Conservation (phyloP, 148 eudicot genomes). For the Dianthus caryophyllus region DNA sequence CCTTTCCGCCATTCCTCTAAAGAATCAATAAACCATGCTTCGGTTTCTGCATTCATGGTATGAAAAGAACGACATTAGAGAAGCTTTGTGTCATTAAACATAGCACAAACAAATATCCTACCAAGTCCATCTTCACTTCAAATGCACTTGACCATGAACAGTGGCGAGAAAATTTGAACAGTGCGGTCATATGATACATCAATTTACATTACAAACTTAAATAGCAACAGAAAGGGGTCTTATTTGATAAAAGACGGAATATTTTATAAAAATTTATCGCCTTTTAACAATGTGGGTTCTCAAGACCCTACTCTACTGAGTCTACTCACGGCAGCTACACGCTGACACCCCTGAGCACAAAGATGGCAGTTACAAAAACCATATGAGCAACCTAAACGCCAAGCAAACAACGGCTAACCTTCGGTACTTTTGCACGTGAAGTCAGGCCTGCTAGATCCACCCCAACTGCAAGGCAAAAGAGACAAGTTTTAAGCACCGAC, state of each 20-base stretch:
- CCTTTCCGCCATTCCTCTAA: slow-evolving; percentile 96
- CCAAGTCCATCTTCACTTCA: neutral
- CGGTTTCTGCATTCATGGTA: slow-evolving; percentile 66
- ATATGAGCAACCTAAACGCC: neutral
- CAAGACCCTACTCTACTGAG: too few relatives aligned
- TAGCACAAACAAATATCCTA: neutral
- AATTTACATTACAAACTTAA: too few relatives aligned
- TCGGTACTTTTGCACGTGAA: slow-evolving; percentile 95
- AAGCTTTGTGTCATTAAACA: neutral
- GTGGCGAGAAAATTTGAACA: too few relatives aligned
- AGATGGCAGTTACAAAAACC: too few relatives aligned
- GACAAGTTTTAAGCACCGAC: neutral
- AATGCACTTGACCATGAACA: neutral
- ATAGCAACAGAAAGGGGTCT: too few relatives aligned
- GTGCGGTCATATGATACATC: too few relatives aligned
- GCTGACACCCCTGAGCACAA: too few relatives aligned
- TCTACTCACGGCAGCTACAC: too few relatives aligned
- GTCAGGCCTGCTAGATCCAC: slow-evolving; percentile 98
- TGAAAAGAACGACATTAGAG: slow-evolving; percentile 1
- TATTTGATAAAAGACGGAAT: too few relatives aligned
- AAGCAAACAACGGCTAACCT: slow-evolving; percentile 55
- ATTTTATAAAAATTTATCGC: too few relatives aligned
- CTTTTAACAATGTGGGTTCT: too few relatives aligned
- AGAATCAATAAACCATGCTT: slow-evolving; percentile 94
- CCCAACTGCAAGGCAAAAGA: slow-evolving; percentile 66